Base-by-base conservation (phyloP, 1,139 yeast species). In the Chernovozyma sophiae-reginae region DNA sequence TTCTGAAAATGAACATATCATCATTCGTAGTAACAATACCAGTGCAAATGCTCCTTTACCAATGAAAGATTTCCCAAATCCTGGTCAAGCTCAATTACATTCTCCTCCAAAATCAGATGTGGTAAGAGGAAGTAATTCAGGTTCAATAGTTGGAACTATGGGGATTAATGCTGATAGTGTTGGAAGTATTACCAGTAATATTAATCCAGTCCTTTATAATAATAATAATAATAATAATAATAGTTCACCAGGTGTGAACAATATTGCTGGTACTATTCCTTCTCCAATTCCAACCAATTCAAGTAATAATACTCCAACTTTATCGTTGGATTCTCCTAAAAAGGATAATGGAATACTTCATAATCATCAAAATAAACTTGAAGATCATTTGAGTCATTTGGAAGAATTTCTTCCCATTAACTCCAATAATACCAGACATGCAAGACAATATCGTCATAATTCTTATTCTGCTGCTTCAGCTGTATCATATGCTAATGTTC, bases 401-500 rank as follows among this genome's bases (percentile, higher is more conserved):
- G 31, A 26, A 15, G 35, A 33, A n/a, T 33, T 33, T 27, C 25
- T 27, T 17, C 35, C 35, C 29, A 6, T 7, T 6, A 26, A 26
- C 12, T 12, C 6, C 6, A 20, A 20, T 20, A 25, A 25, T 25
- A 25, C 33, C 28, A 44, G 22, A 16, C 43, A 45, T 32, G 33
- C 42, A 13, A 13, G 20, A 10, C 42, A 48, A 29, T 48, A 43
- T 34, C 52, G 95, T 29, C 92, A 84, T 52, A 82, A 85, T 23
- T 86, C 96, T 1, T 89, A 86, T 53, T 79, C 89, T 4, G 96
- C 96, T 0, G 79, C 87, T 1, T 76, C 86, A 11, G 79, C 87
- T 0, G 62, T 74, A 11, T 78, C 94, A 0, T 87, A 87, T 52
- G 72, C 86, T 3, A 75, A 74, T 32, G 56, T 62, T 32, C 68